phyloP scores from a whole-genome alignment of 768 basidiomycete genomes.

The Rhodotorula sphaerocarpa region DNA sequence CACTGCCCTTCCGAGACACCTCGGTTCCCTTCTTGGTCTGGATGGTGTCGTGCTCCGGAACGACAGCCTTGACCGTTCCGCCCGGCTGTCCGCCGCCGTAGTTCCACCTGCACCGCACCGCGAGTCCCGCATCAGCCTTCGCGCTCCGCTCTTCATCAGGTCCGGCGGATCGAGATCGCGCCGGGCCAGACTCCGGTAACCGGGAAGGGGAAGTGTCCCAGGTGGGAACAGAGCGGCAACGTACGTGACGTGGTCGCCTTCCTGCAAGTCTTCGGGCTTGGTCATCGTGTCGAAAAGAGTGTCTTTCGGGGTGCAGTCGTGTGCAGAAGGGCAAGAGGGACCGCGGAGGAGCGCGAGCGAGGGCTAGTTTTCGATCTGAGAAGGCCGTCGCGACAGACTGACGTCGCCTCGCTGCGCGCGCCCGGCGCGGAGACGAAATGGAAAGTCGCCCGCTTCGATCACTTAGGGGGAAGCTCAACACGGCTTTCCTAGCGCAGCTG shows the following conservation, averaged over 20 bases:
- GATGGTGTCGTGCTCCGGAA: slow-evolving; percentile 31
- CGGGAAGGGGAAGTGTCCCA: not conserved
- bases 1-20: slow-evolving; percentile 26
- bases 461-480: too few species aligned
- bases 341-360: not conserved
- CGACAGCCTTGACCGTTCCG: slow-evolving; percentile 22
- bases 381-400: not conserved
- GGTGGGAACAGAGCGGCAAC: not conserved
- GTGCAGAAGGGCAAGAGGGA: not conserved
- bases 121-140: too few species aligned
- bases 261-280: not conserved
- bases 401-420: not conserved
- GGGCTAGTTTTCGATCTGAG: not conserved
- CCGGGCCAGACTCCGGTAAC: not conserved
- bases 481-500: too few species aligned
- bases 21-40: slow-evolving; percentile 29
- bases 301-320: not conserved
- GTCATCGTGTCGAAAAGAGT: not conserved
- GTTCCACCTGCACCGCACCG: not conserved
- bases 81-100: slow-evolving; percentile 24
- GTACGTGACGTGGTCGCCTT: slow-evolving; percentile 5
- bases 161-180: not conserved
- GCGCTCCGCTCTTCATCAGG: too few species aligned
- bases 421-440: not conserved
- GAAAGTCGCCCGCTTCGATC: not conserved